Base-by-base conservation (phyloP, 345 rosid genomes). In the Gossypium rotundifolium region DNA sequence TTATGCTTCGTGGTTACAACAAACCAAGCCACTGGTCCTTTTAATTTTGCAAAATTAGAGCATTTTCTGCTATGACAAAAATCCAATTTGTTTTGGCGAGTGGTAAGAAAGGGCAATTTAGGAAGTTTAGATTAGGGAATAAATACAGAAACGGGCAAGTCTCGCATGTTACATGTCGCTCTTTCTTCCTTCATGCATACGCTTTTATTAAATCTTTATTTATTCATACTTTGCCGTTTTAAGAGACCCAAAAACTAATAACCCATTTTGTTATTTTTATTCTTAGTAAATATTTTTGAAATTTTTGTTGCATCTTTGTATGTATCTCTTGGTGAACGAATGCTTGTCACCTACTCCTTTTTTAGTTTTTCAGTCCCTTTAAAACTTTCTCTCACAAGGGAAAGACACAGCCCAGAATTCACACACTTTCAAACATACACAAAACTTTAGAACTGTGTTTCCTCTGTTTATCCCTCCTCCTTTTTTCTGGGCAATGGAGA, bases 81-180 rank as follows among this genome's bases (percentile, higher is more conserved):
- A 58, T 12, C 29, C 7, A 51, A 13, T 57, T 61, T 61, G 11
- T 11, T 29, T 17, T 0, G 17, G 49, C 20, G 57, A 61, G 48
- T 14, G 44, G 25, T 42, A 55, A 12, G 73, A n/a, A 81, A 83
- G 89, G 92, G 90, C 65, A 84, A 45, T 29, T 72, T 63, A 29
- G 90, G 79, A 65, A 33, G 3, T 59, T 20, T 10, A 40, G 62
- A 58, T 58, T 23, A 75, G 54, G 46, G 44, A 20, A 82, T 81
- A 80, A 80, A 80, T 81, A 82, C 84, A 82, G 87, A 88, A 88
- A 88, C 91, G 88, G 89, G 93, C 90, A 80, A 86, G 87, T 44
- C 87, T 86, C 88, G 91, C 91, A 88, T 88, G 95, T 92, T 90
- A 90, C 89, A 86, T 86, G 93, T 83, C 88, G 64, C 81, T 77